Evolutionary conservation across 2,329 filamentous ascomycete genomes (phyloP), one percentile per base, ranked within the genome.

Genomic region (Bisporella sp.): DNA sequence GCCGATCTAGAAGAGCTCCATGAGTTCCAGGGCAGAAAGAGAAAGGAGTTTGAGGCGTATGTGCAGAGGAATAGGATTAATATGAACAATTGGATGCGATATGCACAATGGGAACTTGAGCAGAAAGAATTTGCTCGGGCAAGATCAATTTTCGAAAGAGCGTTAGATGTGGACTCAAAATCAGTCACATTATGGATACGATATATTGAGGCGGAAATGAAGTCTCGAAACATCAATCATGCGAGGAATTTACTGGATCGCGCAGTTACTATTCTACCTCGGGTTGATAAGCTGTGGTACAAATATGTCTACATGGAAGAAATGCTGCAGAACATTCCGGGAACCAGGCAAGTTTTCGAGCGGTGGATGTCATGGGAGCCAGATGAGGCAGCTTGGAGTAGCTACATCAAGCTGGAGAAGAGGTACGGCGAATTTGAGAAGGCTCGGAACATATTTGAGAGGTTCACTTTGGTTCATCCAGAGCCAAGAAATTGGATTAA

Each of bases 291-390:
- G 75, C 73, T 99, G 33, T 99, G 93, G 93, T 99, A 96, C 75
- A 97, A 97, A 68, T 99, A 96, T 74, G 89, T 95, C 30, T 96
- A 95, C 68, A 95, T 96, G 86, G 92, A 97, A 73, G 93, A 99
- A 77, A 97, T 92, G 71, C 78, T 99, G 49, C 90, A 90, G 5
- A 96, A 99, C 63, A 84, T 99, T 45, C 83, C 91, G 3, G 93
- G 92, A 35, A 95, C 90, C 3, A 77, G 93, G 52, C 89, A 96
- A 61, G 89, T 97, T 0, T 99, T 97, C 66, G 93, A 99, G 71
- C 79, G 93, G 43, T 99, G 93, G 93, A 92, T 99, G 86, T 85
- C 87, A 55, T 99, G 93, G 93, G 89, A 96, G 67, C 93, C 93
- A 0, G 90, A 96, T 59, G 92, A 97, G 77, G 84, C 87, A 41